Evolutionary conservation across 2,329 filamentous ascomycete species (phyloP).

Genomic region (Clarireedia monteithiana): DNA sequence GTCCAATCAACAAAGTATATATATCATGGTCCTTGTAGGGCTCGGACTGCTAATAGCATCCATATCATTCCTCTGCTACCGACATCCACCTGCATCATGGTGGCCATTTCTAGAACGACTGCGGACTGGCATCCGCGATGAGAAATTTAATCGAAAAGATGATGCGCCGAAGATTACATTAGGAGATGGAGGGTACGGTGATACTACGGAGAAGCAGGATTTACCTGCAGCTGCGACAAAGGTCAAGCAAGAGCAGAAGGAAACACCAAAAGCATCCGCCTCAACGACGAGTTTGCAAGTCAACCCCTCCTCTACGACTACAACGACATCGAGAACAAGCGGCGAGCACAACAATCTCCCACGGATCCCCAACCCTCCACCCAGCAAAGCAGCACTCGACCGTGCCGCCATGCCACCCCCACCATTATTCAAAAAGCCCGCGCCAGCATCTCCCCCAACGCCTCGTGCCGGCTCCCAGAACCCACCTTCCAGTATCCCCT

Average conservation of each 20-base stretch:
- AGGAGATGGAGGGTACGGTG: background rate
- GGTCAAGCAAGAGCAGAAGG: background rate
- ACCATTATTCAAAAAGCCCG: constrained; percentile 22
- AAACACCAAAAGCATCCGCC: too few relatives aligned
- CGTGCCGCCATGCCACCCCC: constrained; percentile 34
- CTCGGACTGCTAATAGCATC: constrained; percentile 56
- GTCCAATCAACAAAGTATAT: background rate
- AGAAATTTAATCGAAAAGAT: constrained; percentile 1
- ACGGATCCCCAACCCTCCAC: background rate
- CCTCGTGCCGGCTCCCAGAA: constrained; percentile 37
- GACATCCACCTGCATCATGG: constrained; percentile 43
- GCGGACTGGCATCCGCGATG: constrained; percentile 3
- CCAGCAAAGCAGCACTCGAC: constrained; percentile 22
- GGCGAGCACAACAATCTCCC: background rate
- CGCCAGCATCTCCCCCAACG: constrained; percentile 36
- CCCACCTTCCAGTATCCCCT: constrained; percentile 14
- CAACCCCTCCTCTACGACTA: too few relatives aligned
- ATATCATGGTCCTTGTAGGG: constrained; percentile 34
- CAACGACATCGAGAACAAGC: background rate
- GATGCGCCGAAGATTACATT: constrained; percentile 9
- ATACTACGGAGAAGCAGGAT: background rate
- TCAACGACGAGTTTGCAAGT: too few relatives aligned
- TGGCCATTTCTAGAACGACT: constrained; percentile 31
- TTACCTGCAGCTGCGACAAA: background rate
- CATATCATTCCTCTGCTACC: constrained; percentile 48